Conservation (phyloP, 148 eudicot genomes). For the Hydrangea macrophylla region DNA sequence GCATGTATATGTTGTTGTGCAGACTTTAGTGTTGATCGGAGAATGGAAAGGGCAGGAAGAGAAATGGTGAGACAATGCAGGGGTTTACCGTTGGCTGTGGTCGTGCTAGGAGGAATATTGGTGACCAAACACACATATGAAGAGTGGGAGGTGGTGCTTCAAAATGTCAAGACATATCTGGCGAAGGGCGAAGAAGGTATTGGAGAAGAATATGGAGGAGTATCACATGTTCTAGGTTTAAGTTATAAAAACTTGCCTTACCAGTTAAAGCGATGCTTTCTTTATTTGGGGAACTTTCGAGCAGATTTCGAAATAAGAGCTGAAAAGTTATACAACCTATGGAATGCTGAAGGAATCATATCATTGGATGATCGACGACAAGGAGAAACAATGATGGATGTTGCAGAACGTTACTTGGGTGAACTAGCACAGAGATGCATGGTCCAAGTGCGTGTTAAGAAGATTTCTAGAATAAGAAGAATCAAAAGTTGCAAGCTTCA, state of each 20-base stretch:
- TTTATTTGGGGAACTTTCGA: constrained; percentile 40
- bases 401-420: constrained; percentile 35
- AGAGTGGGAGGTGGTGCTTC: constrained; percentile 34
- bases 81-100: constrained; percentile 44
- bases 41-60: constrained; percentile 30
- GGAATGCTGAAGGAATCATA: constrained; percentile 53
- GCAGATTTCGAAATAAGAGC: constrained; percentile 32
- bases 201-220: constrained; percentile 26
- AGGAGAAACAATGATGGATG: constrained; percentile 31
- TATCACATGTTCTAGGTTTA: constrained; percentile 27
- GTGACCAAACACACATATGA: constrained; percentile 23
- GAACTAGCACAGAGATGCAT: constrained; percentile 37
- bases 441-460: constrained; percentile 37
- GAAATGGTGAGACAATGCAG: constrained; percentile 34
- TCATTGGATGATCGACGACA: constrained; percentile 12
- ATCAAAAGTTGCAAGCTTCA: constrained; percentile 36
- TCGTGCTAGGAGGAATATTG: constrained; percentile 44
- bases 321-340: constrained; percentile 29
- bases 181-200: constrained; percentile 8
- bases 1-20: no score
- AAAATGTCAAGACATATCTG: constrained; percentile 20
- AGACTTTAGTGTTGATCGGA: background rate
- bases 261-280: constrained; percentile 42
- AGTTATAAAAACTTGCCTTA: constrained; percentile 40
- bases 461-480: constrained; percentile 8